Conservation (phyloP, 2,329 filamentous ascomycete species). For the Xylaria multiplex region DNA sequence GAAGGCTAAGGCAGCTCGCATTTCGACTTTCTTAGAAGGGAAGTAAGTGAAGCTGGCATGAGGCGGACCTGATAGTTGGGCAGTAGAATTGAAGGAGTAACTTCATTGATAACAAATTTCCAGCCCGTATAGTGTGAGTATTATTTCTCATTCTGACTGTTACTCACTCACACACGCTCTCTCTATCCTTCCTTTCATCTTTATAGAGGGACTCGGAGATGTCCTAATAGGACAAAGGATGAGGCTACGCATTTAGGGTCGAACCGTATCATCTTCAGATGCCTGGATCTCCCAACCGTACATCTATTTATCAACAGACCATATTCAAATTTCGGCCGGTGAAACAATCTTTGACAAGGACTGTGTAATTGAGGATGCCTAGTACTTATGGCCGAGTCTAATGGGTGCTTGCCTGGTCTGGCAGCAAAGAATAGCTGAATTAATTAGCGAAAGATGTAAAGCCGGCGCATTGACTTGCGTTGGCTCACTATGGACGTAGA, state of each 20-base stretch:
- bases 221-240: neutral
- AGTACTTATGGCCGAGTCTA: neutral
- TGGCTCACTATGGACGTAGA: neutral
- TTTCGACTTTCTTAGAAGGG: constrained; percentile 31
- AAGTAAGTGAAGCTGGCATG: constrained; percentile 29
- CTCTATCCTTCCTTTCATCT: neutral
- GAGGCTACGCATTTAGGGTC: constrained; percentile 4
- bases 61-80: constrained; percentile 31
- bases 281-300: neutral
- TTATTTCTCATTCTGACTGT: neutral
- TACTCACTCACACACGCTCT: neutral
- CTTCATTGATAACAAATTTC: constrained; percentile 27
- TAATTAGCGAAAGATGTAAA: neutral
- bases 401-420: neutral
- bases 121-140: constrained; percentile 4
- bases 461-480: neutral
- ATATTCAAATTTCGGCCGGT: neutral
- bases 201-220: neutral
- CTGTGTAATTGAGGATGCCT: neutral
- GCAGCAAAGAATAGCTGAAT: neutral
- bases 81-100: constrained; percentile 26
- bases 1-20: constrained; percentile 22
- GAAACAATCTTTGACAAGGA: neutral
- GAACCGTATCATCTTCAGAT: neutral
- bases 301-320: neutral